Conservation (phyloP, 768 basidiomycete genomes). For the Gloeostereum incarnatum region DNA sequence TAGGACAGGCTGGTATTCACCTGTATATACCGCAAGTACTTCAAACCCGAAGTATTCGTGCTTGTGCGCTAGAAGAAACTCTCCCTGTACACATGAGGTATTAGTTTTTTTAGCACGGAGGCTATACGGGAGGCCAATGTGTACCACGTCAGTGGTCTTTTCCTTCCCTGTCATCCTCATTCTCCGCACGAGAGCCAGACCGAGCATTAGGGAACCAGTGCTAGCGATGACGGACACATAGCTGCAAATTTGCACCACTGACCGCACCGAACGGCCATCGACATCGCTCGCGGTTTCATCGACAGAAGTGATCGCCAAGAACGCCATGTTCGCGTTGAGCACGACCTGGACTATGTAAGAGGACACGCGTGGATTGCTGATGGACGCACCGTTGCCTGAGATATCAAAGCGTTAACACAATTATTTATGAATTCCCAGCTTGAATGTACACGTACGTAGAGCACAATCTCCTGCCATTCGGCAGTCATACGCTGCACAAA, state of each 20-base stretch:
- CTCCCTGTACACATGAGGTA: not conserved
- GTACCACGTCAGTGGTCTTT: not conserved
- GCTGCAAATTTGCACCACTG: conserved; percentile 2
- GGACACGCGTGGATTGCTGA: conserved; percentile 9
- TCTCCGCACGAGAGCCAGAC: conserved; percentile 1
- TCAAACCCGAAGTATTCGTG: not conserved
- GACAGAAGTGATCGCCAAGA: conserved; percentile 29
- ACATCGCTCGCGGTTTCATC: conserved; percentile 6
- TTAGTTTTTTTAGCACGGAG: not conserved
- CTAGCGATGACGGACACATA: conserved; percentile 7
- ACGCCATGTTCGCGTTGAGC: conserved; percentile 30
- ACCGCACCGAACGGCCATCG: too few relatives aligned
- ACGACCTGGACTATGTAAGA: conserved; percentile 22
- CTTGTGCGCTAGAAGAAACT: not conserved
- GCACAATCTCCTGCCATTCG: conserved; percentile 25
- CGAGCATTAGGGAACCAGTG: conserved; percentile 5
- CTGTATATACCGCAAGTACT: not conserved
- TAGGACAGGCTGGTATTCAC: not conserved
- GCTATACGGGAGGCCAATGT: not conserved
- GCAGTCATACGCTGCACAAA: conserved; percentile 19
- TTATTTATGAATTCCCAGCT: not conserved
- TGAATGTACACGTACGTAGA: conserved; percentile 23
- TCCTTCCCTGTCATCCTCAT: not conserved
- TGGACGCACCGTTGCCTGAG: not conserved
- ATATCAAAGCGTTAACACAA: too few relatives aligned